Conservation (phyloP, 345 rosid species). For the Rhizophora apiculata region DNA sequence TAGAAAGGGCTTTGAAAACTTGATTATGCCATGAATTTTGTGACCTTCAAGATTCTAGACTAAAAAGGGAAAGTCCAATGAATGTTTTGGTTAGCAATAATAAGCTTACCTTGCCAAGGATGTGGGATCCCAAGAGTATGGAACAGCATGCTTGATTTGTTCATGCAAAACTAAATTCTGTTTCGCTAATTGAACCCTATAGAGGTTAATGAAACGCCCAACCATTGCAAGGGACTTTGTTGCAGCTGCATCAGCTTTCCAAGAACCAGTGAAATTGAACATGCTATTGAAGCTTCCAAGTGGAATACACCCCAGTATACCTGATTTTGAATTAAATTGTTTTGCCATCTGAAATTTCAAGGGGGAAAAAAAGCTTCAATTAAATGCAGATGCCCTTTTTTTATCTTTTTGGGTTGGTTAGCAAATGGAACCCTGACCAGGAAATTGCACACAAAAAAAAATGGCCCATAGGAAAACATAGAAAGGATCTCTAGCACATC, state of each 20-base stretch:
- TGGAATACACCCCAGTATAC: constrained; percentile 70
- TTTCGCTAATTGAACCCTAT: constrained; percentile 53
- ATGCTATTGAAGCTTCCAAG: constrained; percentile 95
- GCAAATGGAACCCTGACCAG: too few species aligned
- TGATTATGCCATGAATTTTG: constrained; percentile 19
- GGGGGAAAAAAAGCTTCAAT: constrained; percentile 13
- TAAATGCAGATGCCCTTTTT: background rate
- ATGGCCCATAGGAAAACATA: too few species aligned
- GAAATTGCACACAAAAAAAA: too few species aligned
- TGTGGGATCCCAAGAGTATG: constrained; percentile 98
- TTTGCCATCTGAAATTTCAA: constrained; percentile 74
- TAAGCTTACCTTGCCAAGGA: constrained; percentile 71
- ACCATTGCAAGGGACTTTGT: constrained; percentile 92
- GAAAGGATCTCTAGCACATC: too few species aligned
- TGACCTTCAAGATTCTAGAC: background rate
- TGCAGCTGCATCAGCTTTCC: constrained; percentile 91
- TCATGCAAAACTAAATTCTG: constrained; percentile 52
- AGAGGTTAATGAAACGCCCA: constrained; percentile 74
- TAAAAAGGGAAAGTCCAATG: background rate
- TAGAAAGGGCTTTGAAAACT: constrained; percentile 36
- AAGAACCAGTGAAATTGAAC: constrained; percentile 94
- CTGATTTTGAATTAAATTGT: constrained; percentile 63
- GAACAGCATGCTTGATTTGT: constrained; percentile 76
- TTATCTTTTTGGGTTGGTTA: too few species aligned
- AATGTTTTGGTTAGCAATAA: background rate